Percentiles rank a stretch among this genome's conserved stretches.
These are phyloP conservation scores for Juglanconis juglandina DNA, from an alignment of 2,329 filamentous ascomycete species.

Conservation along the genomic window DNA sequence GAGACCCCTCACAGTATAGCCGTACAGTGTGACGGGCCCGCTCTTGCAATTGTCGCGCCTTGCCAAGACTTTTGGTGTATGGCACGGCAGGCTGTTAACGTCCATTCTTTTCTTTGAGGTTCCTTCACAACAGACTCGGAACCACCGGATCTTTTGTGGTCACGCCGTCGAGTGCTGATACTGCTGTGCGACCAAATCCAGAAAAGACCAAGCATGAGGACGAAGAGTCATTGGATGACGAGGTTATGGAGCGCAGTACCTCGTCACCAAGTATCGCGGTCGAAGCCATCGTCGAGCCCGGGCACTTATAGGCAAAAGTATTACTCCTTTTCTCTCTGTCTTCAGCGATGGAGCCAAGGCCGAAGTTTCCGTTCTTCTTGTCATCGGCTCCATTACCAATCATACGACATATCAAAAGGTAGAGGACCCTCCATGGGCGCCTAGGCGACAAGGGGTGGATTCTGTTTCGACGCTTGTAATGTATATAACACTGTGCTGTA, in stretches of 20 bases:
- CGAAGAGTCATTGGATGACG: background rate
- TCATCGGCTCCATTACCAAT: background rate
- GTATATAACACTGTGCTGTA: background rate
- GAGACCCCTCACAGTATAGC: background rate
- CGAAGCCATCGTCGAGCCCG: background rate
- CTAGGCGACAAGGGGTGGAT: slow-evolving; percentile 6
- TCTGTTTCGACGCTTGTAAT: background rate
- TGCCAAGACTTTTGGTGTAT: background rate
- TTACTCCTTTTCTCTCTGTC: background rate
- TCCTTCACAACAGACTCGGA: background rate
- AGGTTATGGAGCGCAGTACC: background rate
- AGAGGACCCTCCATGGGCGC: background rate
- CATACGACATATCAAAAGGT: background rate
- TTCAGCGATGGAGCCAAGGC: background rate
- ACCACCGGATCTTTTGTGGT: background rate
- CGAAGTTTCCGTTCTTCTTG: background rate
- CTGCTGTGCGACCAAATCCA: background rate
- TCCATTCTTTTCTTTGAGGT: background rate
- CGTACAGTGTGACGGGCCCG: background rate
- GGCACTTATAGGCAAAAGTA: background rate
- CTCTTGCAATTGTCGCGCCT: background rate
- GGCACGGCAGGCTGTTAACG: background rate
- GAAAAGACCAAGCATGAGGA: background rate
- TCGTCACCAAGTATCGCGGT: background rate
- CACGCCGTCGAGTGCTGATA: background rate